phyloP scores from a whole-genome alignment of 1,139 yeast genomes.

The Pichia sp. region DNA sequence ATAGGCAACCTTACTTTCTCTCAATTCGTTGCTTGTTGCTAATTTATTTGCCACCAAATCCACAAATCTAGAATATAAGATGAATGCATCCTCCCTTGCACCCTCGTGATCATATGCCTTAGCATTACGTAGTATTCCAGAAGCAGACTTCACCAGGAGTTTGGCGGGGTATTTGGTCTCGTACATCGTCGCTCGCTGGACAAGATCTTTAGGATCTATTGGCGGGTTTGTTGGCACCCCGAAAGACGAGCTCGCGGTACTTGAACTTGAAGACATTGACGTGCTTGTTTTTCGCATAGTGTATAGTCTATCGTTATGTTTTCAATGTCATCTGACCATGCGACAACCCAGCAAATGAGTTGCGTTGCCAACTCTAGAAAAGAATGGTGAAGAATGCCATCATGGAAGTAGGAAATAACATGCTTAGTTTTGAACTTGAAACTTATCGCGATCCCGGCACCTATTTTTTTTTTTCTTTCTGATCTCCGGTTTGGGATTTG shows the following conservation, averaged over 20 bases:
- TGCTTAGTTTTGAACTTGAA: no score
- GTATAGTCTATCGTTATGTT: no score
- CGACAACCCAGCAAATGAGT: no score
- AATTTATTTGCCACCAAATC: conserved; percentile 41
- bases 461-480: no score
- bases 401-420: no score
- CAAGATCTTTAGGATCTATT: conserved; percentile 30
- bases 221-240: conserved; percentile 13
- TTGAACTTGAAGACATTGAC: conserved; percentile 13
- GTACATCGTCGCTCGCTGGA: conserved; percentile 35
- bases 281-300: conserved; percentile 5
- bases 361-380: no score
- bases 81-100: conserved; percentile 38
- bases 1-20: conserved; percentile 20
- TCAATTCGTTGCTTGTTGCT: conserved; percentile 36
- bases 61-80: conserved; percentile 41
- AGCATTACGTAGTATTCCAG: conserved; percentile 37
- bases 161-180: conserved; percentile 34
- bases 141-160: conserved; percentile 40
- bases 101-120: conserved; percentile 34
- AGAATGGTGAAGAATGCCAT: no score
- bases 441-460: no score
- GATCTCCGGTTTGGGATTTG: no score
- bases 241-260: conserved; percentile 14
- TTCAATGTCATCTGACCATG: no score